phyloP scores from a whole-genome alignment of 768 basidiomycete genomes.

The Hygrocybe coccinea region DNA sequence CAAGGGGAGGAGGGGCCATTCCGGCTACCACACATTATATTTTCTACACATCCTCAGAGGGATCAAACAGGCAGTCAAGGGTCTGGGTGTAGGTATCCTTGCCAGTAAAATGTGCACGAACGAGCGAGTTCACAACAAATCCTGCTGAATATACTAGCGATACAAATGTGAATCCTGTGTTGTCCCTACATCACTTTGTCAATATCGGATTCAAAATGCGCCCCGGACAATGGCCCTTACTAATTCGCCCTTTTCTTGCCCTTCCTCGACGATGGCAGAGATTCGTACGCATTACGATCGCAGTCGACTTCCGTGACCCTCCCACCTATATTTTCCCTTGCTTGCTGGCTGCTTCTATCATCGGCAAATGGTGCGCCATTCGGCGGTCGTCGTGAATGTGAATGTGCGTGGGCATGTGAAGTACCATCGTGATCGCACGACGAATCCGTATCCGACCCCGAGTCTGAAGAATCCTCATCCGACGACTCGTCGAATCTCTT shows the following conservation, averaged over 20 bases:
- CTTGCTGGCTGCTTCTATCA: slow-evolving; percentile 4
- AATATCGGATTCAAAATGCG: too few species aligned
- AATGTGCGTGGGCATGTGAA: slow-evolving; percentile 18
- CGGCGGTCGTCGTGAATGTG: slow-evolving; percentile 8
- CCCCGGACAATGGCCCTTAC: too few species aligned
- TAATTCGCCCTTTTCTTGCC: slow-evolving; percentile 28
- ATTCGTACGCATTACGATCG: slow-evolving; percentile 51
- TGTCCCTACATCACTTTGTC: too few species aligned
- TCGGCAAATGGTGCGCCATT: neutral
- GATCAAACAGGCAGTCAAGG: too few species aligned
- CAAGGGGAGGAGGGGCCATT: too few species aligned
- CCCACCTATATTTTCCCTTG: slow-evolving; percentile 5
- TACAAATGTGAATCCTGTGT: too few species aligned
- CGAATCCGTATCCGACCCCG: slow-evolving; percentile 40
- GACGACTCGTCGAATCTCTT: slow-evolving; percentile 77
- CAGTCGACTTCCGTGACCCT: slow-evolving; percentile 21
- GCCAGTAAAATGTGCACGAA: too few species aligned
- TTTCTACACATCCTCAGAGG: too few species aligned
- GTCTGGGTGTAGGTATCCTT: too few species aligned
- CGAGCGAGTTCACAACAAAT: too few species aligned
- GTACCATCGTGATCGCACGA: slow-evolving; percentile 21
- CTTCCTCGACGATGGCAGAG: slow-evolving; percentile 30
- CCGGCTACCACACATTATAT: too few species aligned
- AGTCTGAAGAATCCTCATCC: slow-evolving; percentile 46
- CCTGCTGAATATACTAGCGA: too few species aligned